Base-by-base conservation (phyloP, 202 grass and related monocot species). In the Carex arenaria region DNA sequence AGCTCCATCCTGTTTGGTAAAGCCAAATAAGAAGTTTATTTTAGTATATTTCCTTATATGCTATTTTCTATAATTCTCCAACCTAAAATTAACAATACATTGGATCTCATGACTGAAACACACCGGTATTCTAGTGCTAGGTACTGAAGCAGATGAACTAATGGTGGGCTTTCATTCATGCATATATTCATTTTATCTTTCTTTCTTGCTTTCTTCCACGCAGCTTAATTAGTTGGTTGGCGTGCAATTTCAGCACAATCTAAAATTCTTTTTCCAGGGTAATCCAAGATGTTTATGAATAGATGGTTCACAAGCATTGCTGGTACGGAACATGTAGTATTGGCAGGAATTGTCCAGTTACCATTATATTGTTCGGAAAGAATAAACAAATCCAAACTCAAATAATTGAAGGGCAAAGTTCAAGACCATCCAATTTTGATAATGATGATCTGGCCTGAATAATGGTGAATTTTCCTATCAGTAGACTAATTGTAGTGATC, bases 1-100 rank as follows among this genome's bases (percentile, higher is more conserved):
- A 81, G 61, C 72, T 67, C 87, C 89, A 94, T 94, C 86, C 80
- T 91, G 80, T 32, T 77, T 26, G 9, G 73, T 43, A 31, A 72
- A 22, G 52, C 34, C 43, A 64, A 69, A 84, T 67, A 2, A 45
- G 54, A 67, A 57, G 30, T 12, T 49, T 64, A 10, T 30, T 87
- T 77, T 36, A 38, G 15, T 36, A 78, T 78, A 34, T 15, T 36
- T 75, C 4, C 52, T 77, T n/a, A 60, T 15, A 38, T 78, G 73
- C 53, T 60, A n/a, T 18, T 19, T 57, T 78, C 28, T 60, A 36
- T 34, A 56, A 77, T 15, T 73, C 6, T 32, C 31, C 18, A 47
- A 71, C 45, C 45, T 73, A 28, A 52, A 14, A 52, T 28, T 51
- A 73, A 53, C 12, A 53, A 19, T 53, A 51, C 7, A 75, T 12